Evolutionary conservation across 495 filamentous ascomycete species (phyloP).

Genomic region (Penicillium coprophilum): DNA sequence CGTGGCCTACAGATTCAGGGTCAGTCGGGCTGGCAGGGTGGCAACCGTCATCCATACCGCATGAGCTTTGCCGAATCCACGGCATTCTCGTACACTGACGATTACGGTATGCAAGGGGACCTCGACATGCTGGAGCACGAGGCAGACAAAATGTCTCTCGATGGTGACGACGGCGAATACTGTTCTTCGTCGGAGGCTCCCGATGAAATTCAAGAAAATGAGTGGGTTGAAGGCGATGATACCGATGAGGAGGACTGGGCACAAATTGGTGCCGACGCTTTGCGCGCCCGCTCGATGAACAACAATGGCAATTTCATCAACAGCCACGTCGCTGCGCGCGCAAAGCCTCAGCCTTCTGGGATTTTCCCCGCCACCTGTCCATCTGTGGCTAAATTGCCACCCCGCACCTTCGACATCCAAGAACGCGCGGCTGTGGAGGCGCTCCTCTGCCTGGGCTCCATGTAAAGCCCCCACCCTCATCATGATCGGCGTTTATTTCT

Average conservation of each 20-base stretch:
- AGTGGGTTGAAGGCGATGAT: slow-evolving; percentile 71
- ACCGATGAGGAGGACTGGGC: slow-evolving; percentile 99
- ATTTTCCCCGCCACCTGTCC: slow-evolving; percentile 38
- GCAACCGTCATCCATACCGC: slow-evolving; percentile 46
- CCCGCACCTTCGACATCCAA: slow-evolving; percentile 41
- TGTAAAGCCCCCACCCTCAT: slow-evolving; percentile 58
- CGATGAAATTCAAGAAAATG: slow-evolving; percentile 61
- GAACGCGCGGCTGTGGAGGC: slow-evolving; percentile 85
- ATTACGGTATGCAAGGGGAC: slow-evolving; percentile 52
- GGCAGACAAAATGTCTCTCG: slow-evolving; percentile 95
- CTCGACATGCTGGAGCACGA: slow-evolving; percentile 76
- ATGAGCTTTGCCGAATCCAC: slow-evolving; percentile 69
- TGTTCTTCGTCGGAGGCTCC: slow-evolving; percentile 73
- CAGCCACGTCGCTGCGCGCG: slow-evolving; percentile 18
- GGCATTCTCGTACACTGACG: slow-evolving; percentile 71
- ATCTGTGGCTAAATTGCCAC: slow-evolving; percentile 40
- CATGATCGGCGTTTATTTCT: slow-evolving; percentile 32
- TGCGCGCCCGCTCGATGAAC: slow-evolving; percentile 69
- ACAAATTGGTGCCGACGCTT: slow-evolving; percentile 78
- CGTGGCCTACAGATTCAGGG: slow-evolving; percentile 64
- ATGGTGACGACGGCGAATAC: slow-evolving; percentile 65
- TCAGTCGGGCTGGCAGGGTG: slow-evolving; percentile 42
- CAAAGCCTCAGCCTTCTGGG: slow-evolving; percentile 43
- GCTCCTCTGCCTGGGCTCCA: slow-evolving; percentile 79
- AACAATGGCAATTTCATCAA: slow-evolving; percentile 35